These are phyloP conservation scores for Aspergillus neotritici DNA, from an alignment of 2,329 filamentous ascomycete genomes.

Conservation along the genomic window DNA sequence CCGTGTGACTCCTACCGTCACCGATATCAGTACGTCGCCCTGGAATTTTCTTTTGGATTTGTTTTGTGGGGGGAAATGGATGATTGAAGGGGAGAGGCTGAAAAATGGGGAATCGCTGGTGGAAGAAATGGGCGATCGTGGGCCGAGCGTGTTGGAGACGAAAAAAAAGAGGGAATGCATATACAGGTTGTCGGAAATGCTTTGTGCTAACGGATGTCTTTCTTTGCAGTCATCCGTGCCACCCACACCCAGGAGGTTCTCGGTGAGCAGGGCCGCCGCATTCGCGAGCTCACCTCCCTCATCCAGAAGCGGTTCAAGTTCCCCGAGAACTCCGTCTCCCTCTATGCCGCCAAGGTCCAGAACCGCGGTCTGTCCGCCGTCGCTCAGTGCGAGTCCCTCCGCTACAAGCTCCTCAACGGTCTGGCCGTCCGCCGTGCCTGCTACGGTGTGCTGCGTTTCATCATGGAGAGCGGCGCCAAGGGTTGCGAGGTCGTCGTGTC, in stretches of 20 bases:
- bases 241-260: constrained; percentile 99
- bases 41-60: constrained; percentile 12
- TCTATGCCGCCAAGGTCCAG: constrained; percentile 99
- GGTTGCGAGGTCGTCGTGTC: constrained; percentile 99
- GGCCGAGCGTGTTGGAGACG: constrained; percentile 3
- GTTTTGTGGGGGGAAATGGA: constrained; percentile 8
- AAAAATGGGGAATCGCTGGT: no score
- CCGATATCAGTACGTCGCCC: constrained; percentile 74
- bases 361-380: constrained; percentile 99
- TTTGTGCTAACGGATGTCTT: constrained; percentile 29
- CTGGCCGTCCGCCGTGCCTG: constrained; percentile 96
- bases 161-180: constrained; percentile 1
- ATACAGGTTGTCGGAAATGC: neutral
- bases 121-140: constrained; percentile 1
- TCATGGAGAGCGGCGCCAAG: constrained; percentile 99
- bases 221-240: constrained; percentile 75
- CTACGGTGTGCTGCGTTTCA: constrained; percentile 99
- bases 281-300: constrained; percentile 98
- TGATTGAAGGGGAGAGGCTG: constrained; percentile 6
- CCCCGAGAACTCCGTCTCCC: constrained; percentile 99
- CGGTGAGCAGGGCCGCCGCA: constrained; percentile 98
- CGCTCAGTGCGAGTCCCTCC: constrained; percentile 99
- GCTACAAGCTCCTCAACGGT: constrained; percentile 99
- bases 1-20: constrained; percentile 98
- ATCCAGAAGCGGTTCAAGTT: constrained; percentile 99